phyloP scores from a whole-genome alignment of 441 rosid genomes.

The Theobroma grandiflorum region DNA sequence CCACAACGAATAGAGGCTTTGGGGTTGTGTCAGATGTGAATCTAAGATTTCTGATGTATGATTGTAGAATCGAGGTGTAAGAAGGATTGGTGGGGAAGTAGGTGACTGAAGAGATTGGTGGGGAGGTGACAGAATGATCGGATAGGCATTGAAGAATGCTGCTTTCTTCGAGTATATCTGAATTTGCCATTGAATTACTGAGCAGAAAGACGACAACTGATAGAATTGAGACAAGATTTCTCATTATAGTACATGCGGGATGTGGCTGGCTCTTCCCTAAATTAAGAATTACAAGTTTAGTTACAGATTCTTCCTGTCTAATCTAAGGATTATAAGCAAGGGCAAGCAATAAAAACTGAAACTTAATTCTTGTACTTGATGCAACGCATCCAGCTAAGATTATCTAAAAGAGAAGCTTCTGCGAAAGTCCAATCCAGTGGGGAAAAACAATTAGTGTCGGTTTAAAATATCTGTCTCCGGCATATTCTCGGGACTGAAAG shows the following conservation, averaged over 20 bases:
- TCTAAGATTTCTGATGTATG: slow-evolving; percentile 43
- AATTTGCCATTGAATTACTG: slow-evolving; percentile 3
- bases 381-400: too few relatives aligned
- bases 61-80: slow-evolving; percentile 31
- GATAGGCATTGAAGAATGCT: slow-evolving; percentile 39
- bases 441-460: too few relatives aligned
- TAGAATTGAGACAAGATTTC: neutral
- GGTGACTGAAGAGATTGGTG: slow-evolving; percentile 36
- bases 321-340: too few relatives aligned
- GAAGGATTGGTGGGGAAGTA: slow-evolving; percentile 39
- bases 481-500: too few relatives aligned
- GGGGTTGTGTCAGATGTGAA: slow-evolving; percentile 40
- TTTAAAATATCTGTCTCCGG: too few relatives aligned
- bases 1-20: slow-evolving; percentile 44
- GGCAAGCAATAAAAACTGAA: too few relatives aligned
- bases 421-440: too few relatives aligned
- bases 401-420: too few relatives aligned
- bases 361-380: too few relatives aligned
- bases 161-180: slow-evolving; percentile 14
- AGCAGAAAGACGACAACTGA: neutral
- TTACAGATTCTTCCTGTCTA: too few relatives aligned
- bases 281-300: too few relatives aligned
- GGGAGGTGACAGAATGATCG: slow-evolving; percentile 19
- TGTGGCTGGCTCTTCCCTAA: too few relatives aligned
- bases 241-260: neutral